These are phyloP conservation scores for Fermentozyma sake DNA, from an alignment of 1,139 yeast species.

Conservation along the genomic window DNA sequence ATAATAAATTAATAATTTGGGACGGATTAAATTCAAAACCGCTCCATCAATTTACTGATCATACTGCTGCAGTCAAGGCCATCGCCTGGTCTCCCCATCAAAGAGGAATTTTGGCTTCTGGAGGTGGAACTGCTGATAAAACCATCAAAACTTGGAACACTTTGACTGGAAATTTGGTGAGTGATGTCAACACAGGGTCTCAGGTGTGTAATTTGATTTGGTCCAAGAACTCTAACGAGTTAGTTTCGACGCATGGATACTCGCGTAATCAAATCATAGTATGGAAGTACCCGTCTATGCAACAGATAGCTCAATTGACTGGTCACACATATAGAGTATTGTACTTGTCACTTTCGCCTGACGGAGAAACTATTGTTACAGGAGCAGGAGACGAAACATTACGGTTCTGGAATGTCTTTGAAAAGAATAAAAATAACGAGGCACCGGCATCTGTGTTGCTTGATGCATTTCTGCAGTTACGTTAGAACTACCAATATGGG, in stretches of 20 bases:
- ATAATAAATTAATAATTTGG: constrained; percentile 81
- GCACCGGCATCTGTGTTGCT: constrained; percentile 62
- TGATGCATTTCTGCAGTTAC: constrained; percentile 75
- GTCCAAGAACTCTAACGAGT: constrained; percentile 88
- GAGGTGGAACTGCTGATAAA: constrained; percentile 97
- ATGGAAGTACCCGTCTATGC: constrained; percentile 94
- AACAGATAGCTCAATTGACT: constrained; percentile 86
- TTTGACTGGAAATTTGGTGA: constrained; percentile 64
- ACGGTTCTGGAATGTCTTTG: constrained; percentile 90
- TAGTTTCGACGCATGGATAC: constrained; percentile 94
- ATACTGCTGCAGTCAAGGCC: constrained; percentile 94
- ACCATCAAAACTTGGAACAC: constrained; percentile 92
- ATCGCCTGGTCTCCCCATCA: constrained; percentile 98
- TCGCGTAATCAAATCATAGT: constrained; percentile 86
- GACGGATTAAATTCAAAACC: constrained; percentile 75
- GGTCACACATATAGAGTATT: constrained; percentile 94
- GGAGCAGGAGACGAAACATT: constrained; percentile 99
- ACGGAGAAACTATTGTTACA: constrained; percentile 95
- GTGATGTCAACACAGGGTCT: constrained; percentile 88
- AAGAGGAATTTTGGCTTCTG: constrained; percentile 87
- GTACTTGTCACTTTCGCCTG: constrained; percentile 89
- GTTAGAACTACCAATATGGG: too few species aligned
- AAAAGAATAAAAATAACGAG: constrained; percentile 57
- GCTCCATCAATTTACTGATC: constrained; percentile 70
- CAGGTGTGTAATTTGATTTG: constrained; percentile 93